Evolutionary conservation across 345 rosid species (phyloP).

Genomic region (Syzygium grande): DNA sequence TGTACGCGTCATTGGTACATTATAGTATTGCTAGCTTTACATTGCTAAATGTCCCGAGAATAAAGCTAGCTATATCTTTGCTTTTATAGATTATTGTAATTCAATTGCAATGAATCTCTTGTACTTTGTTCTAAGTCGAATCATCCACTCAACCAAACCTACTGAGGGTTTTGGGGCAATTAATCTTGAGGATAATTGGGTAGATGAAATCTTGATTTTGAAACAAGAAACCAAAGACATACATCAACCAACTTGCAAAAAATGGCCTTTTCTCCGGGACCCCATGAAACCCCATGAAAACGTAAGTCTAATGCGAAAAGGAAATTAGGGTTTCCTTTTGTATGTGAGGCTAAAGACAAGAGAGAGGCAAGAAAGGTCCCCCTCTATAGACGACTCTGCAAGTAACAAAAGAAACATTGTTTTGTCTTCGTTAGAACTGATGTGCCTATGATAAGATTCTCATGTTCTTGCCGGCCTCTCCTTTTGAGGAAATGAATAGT

Average conservation of each 20-base stretch:
- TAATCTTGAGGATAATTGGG: background rate
- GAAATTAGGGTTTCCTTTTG: conserved; percentile 9
- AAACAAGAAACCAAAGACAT: background rate
- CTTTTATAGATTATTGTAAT: background rate
- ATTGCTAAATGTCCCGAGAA: background rate
- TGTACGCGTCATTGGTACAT: background rate
- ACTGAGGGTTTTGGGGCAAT: background rate
- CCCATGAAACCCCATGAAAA: background rate
- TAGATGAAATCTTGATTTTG: background rate
- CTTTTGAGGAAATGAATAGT: background rate
- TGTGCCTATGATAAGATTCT: background rate
- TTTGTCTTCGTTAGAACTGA: conserved; percentile 17
- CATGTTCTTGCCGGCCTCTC: background rate
- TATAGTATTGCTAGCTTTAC: background rate
- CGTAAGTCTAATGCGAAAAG: background rate
- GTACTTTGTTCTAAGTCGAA: background rate
- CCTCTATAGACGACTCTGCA: background rate
- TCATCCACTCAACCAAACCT: background rate
- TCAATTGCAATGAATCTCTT: background rate
- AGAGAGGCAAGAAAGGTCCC: conserved; percentile 3
- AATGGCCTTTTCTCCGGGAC: background rate
- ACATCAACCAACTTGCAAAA: background rate
- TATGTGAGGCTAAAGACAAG: conserved; percentile 1
- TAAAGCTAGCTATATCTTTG: background rate
- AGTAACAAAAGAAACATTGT: background rate